These are phyloP conservation scores for Penicillium pancosmium DNA, from an alignment of 495 filamentous ascomycete genomes.

Conservation along the genomic window DNA sequence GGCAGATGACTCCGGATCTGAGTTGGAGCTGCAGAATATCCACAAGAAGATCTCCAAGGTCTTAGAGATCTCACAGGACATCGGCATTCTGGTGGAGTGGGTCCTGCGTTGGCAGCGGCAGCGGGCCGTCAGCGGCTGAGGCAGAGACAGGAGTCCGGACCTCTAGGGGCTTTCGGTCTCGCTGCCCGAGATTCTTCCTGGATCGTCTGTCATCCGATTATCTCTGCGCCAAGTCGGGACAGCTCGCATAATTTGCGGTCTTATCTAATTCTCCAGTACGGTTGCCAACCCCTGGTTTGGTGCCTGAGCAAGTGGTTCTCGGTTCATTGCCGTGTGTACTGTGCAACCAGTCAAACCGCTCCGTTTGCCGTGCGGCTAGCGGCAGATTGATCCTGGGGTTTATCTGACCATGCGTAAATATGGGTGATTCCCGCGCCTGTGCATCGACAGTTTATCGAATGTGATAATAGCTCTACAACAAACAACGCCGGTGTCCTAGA, in stretches of 20 bases:
- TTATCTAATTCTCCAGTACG: neutral
- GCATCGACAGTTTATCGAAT: too few species aligned
- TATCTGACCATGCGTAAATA: too few species aligned
- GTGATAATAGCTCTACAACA: too few species aligned
- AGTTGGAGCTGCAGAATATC: slow-evolving; percentile 35
- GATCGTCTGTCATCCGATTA: neutral
- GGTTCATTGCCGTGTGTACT: too few species aligned
- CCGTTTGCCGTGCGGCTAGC: too few species aligned
- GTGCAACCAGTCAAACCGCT: too few species aligned
- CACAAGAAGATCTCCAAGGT: slow-evolving; percentile 43
- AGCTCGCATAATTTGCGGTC: neutral
- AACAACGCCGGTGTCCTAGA: neutral
- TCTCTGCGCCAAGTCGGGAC: neutral
- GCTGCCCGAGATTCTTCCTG: neutral
- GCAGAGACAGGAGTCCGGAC: slow-evolving; percentile 1
- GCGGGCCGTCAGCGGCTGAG: slow-evolving; percentile 27
- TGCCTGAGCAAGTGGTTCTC: too few species aligned
- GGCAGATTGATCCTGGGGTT: too few species aligned
- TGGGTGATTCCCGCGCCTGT: too few species aligned
- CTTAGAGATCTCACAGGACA: slow-evolving; percentile 52
- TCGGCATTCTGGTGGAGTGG: slow-evolving; percentile 65
- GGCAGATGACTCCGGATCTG: slow-evolving; percentile 28
- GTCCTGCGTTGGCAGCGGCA: slow-evolving; percentile 38
- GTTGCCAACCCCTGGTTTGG: neutral
- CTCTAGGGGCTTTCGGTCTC: neutral